Percentiles rank a stretch among this genome's conserved stretches.
Evolutionary conservation across 2,329 filamentous ascomycete species (phyloP).

Genomic region (Fusarium sororula): DNA sequence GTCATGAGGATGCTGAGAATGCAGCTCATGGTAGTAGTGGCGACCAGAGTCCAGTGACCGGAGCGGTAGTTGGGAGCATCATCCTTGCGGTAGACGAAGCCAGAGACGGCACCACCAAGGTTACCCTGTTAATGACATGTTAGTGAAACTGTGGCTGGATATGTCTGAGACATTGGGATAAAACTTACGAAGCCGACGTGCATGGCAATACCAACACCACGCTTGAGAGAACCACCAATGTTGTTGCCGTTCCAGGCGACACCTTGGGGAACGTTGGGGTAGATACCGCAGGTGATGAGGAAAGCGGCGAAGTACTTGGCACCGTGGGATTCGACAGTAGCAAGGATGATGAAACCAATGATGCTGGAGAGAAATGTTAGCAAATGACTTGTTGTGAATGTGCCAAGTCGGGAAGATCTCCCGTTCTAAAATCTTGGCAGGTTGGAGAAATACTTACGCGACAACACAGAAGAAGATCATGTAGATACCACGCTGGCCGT

Average conservation of each 20-base stretch:
- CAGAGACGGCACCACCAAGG: conserved; percentile 48
- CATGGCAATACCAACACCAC: conserved; percentile 65
- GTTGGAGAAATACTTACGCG: conserved; percentile 42
- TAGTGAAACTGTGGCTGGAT: conserved; percentile 18
- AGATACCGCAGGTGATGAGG: conserved; percentile 52
- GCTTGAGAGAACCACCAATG: conserved; percentile 64
- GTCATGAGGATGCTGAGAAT: conserved; percentile 64
- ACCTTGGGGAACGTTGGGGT: conserved; percentile 64
- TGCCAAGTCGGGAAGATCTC: conserved; percentile 19
- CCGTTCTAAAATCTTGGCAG: conserved; percentile 5
- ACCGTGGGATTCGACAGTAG: conserved; percentile 46
- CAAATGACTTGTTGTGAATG: not conserved
- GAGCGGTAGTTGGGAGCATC: conserved; percentile 65
- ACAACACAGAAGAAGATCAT: conserved; percentile 50
- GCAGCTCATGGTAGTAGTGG: conserved; percentile 63
- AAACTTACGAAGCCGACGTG: conserved; percentile 56
- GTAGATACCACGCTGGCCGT: conserved; percentile 50
- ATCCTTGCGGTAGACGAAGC: conserved; percentile 47
- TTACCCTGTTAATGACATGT: conserved; percentile 46
- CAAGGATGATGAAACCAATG: conserved; percentile 47
- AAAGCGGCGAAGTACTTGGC: conserved; percentile 61
- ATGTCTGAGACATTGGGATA: not conserved
- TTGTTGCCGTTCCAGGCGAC: conserved; percentile 70
- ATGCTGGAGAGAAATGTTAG: conserved; percentile 43
- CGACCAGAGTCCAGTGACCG: conserved; percentile 67